These are phyloP conservation scores for Suillus bovinus DNA, from an alignment of 768 basidiomycete species.

Conservation along the genomic window DNA sequence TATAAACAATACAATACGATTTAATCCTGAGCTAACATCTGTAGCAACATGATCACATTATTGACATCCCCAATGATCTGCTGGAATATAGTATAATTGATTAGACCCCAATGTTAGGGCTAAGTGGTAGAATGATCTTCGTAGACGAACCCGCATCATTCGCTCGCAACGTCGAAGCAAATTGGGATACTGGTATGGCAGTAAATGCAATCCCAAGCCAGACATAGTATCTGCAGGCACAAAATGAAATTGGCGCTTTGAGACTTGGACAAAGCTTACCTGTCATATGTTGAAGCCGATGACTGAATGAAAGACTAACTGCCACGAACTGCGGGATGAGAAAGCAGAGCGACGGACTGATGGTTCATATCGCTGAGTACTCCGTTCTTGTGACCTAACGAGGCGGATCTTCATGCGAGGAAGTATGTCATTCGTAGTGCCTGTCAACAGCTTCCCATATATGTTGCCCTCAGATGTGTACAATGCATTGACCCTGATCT, in stretches of 20 bases:
- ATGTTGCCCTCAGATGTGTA: too few species aligned
- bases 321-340: too few species aligned
- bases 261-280: not conserved
- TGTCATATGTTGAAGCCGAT: not conserved
- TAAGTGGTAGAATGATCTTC: not conserved
- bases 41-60: too few species aligned
- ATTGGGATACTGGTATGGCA: not conserved
- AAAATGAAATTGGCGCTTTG: not conserved
- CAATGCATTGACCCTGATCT: too few species aligned
- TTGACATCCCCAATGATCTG: not conserved
- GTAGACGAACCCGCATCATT: not conserved
- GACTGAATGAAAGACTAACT: too few species aligned
- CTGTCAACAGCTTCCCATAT: too few species aligned
- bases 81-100: not conserved
- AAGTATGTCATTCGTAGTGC: too few species aligned
- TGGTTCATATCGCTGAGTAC: not conserved
- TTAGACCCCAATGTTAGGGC: not conserved
- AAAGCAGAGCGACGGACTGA: not conserved
- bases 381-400: not conserved
- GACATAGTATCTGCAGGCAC: not conserved
- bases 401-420: not conserved
- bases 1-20: not conserved
- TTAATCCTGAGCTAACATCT: not conserved
- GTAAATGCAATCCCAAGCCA: not conserved
- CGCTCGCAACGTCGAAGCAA: not conserved